A percentile compares a stretch with the other conserved stretches of the same genome.
These are phyloP conservation scores for Colletotrichum sp. DNA, from an alignment of 2,329 filamentous ascomycete genomes.

Conservation along the genomic window DNA sequence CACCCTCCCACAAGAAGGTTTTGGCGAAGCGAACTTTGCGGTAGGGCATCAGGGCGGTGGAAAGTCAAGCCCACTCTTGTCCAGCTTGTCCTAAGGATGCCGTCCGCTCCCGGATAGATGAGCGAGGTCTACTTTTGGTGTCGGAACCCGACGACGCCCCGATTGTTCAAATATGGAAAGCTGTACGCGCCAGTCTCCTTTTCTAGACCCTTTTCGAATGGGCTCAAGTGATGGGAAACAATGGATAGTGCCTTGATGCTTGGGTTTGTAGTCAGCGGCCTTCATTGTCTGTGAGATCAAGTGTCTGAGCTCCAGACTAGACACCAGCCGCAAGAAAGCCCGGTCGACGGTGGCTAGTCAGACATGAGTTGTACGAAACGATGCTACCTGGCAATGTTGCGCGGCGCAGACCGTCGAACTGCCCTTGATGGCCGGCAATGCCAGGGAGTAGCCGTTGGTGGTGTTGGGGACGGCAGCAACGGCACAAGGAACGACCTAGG, in stretches of 20 bases:
- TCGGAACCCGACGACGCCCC: neutral
- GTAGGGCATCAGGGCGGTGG: neutral
- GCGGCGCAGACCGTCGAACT: neutral
- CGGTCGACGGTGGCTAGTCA: neutral
- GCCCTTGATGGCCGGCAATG: neutral
- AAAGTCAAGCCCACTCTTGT: neutral
- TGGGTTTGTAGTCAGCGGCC: neutral
- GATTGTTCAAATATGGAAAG: neutral
- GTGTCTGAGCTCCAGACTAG: neutral
- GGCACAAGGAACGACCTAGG: neutral
- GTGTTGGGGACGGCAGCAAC: neutral
- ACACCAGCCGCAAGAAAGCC: neutral
- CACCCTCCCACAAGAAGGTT: neutral
- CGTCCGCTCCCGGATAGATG: slow-evolving; percentile 2
- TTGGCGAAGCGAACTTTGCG: slow-evolving; percentile 2
- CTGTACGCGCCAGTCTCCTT: neutral
- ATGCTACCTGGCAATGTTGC: neutral
- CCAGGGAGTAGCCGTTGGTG: neutral
- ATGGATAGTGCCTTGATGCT: neutral
- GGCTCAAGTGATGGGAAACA: neutral
- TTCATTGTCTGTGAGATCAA: neutral
- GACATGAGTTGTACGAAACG: neutral
- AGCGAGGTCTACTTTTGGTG: neutral
- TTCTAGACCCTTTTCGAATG: neutral
- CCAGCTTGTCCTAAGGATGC: neutral